Base-by-base conservation (phyloP, 495 filamentous ascomycete species). In the Aspergillus haitiensis region DNA sequence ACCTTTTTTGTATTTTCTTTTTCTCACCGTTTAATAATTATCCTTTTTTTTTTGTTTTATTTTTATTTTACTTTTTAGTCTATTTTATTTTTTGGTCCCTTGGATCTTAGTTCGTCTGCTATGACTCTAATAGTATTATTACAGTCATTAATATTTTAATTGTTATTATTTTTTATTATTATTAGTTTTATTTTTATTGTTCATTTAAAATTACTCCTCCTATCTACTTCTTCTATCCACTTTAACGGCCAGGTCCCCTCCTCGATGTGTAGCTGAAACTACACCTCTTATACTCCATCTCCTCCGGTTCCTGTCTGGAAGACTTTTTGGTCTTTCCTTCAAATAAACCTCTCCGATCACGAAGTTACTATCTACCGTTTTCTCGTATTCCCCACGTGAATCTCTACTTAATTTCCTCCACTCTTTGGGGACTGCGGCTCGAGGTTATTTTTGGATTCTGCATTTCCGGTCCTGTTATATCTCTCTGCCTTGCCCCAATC, bases 321-420 rank as follows among this genome's bases (percentile, higher is more conserved):
- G 8, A 47, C 45, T 16, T 47, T 47, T 18, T 15, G 12, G 12
- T 15, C 45, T 21, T 21, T 33, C 34, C 48, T 21, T 52, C 50
- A 52, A 65, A 61, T 56, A 61, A 52, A 44, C 35, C 49, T 27
- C 21, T 48, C 60, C 60, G 55, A 58, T 48, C 49, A 54, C 59
- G 16, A 36, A 52, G 37, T 34, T 48, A 16, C 52, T 64, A 50
- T 57, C 52, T 59, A 50, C 66, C 66, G 63, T 68, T 68, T 64
- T 66, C 66, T 68, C 66, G 66, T 68, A 68, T 68, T 68, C 61
- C 54, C 66, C 65, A 68, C 65, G 65, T 68, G 63, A 58, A 54
- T 63, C 52, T 53, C 48, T 54, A 36, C 51, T 52, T 54, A 51
- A 51, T 55, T 49, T 48, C 40, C 56, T 51, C 35, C 35, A 31